Evolutionary conservation across 306 rosid genomes (phyloP).

Genomic region (Senna siamea): DNA sequence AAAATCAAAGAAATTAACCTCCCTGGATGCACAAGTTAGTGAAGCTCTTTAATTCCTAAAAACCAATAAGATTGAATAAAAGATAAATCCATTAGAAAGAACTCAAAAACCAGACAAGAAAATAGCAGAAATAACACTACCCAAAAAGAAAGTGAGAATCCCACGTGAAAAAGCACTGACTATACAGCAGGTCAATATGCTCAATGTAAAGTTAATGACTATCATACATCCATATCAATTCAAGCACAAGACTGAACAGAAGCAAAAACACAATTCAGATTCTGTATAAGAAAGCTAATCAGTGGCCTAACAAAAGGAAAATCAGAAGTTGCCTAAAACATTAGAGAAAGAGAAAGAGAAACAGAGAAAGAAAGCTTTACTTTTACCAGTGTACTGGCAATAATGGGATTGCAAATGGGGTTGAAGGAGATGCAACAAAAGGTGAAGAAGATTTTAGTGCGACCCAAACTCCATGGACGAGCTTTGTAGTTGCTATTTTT

Average conservation of each 20-base stretch:
- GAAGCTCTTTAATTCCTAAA: conserved; percentile 28
- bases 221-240: conserved; percentile 11
- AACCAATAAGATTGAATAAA: conserved; percentile 12
- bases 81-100: conserved; percentile 10
- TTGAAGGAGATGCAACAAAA: conserved; percentile 43
- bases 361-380: conserved; percentile 24
- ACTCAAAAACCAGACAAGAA: conserved; percentile 29
- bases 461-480: conserved; percentile 68
- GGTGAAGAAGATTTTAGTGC: conserved; percentile 37
- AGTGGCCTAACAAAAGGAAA: conserved; percentile 33
- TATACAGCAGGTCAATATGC: conserved; percentile 39
- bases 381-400: conserved; percentile 46
- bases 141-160: conserved; percentile 37
- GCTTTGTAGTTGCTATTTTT: conserved; percentile 42
- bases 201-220: conserved; percentile 34
- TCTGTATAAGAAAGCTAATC: conserved; percentile 43
- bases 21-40: conserved; percentile 33
- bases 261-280: conserved; percentile 47
- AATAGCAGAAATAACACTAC: conserved; percentile 24
- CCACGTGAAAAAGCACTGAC: conserved; percentile 49
- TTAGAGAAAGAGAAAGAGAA: conserved; percentile 33
- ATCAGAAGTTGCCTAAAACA: conserved; percentile 39
- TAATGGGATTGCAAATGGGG: conserved; percentile 51
- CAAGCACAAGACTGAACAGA: conserved; percentile 44
- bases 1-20: conserved; percentile 20